These are phyloP conservation scores for Solanum gandarillasii DNA, from an alignment of 257 asterid genomes.

Conservation along the genomic window DNA sequence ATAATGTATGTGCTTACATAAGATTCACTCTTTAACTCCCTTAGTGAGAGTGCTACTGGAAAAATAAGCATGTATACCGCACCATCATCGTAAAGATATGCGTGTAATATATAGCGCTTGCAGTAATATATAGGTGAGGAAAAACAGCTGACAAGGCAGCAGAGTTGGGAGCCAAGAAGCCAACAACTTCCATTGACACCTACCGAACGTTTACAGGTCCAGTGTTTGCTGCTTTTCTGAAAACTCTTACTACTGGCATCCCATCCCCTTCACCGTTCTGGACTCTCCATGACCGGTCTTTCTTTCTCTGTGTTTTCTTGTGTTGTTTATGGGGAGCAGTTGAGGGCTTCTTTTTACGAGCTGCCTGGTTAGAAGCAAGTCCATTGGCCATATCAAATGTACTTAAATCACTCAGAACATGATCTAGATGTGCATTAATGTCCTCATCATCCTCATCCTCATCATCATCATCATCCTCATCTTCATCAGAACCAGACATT, in stretches of 20 bases:
- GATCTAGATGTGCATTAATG: constrained; percentile 29
- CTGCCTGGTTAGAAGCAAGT: constrained; percentile 25
- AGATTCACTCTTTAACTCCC: not conserved
- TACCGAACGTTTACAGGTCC: constrained; percentile 28
- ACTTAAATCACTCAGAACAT: constrained; percentile 53
- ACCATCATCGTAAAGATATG: not conserved
- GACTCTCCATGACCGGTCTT: constrained; percentile 83
- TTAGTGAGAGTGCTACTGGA: not conserved
- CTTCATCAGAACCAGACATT: constrained; percentile 29
- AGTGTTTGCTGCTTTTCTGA: constrained; percentile 54
- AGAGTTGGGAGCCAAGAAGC: not conserved
- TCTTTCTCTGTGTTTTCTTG: constrained; percentile 77
- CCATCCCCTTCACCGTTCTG: constrained; percentile 52
- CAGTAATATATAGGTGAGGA: not conserved
- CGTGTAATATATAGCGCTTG: not conserved
- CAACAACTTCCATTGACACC: not conserved
- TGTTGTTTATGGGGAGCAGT: constrained; percentile 69
- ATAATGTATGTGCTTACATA: not conserved
- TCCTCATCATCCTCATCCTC: constrained; percentile 15
- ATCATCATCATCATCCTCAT: constrained; percentile 6
- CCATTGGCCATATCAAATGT: constrained; percentile 71
- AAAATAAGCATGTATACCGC: not conserved
- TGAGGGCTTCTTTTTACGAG: constrained; percentile 24
- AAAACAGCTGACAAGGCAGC: not conserved
- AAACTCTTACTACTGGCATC: constrained; percentile 69